Base-by-base conservation (phyloP, 176 grass and related monocot genomes). In the Carex parvula region DNA sequence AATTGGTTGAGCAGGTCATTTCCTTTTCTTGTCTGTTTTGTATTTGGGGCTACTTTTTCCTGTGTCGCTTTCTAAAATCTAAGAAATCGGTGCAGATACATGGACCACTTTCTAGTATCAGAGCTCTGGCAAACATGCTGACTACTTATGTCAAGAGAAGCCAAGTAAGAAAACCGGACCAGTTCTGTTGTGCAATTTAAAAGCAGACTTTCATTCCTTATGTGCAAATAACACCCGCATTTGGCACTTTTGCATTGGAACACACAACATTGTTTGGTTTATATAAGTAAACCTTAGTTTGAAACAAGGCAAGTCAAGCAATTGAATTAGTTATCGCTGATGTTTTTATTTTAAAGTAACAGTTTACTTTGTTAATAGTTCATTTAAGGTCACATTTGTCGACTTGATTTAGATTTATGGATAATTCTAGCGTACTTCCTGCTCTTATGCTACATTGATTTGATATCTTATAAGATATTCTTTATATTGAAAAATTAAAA, bases 121-220 rank as follows among this genome's bases (percentile, higher is more conserved):
- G 87, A 84, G 70, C 87, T 79, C 90, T 95, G 79, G 89, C 84
- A n/a, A 92, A 89, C 84, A 95, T 95, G 90, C 83, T 95, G 70
- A 90, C 85, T 33, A 41, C 85, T 84, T 85, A 95, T 87, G 64
- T 80, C 6, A 88, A 91, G 79, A 89, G 67, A 84, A 95, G 73
- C 62, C 88, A 95, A 84, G 93, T 95, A 65, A 75, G 67, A 13
- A 70, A 70, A 83, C 70, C 0, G 13, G 56, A 72, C 61, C 10
- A 13, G 58, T 29, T 83, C 75, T 16, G 13, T 24, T 20, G 17
- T 78, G 24, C 57, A n/a, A 63, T 42, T 61, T 39, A 60, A 50
- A 73, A 73, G 46, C 6, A 33, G 79, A 81, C 44, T 14, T 26
- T 26, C 50, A 48, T 52, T 74, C 12, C 37, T 50, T 50, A 11